Evolutionary conservation across 148 eudicot genomes (phyloP).

Genomic region (Amaranthus hypochondriacus): DNA sequence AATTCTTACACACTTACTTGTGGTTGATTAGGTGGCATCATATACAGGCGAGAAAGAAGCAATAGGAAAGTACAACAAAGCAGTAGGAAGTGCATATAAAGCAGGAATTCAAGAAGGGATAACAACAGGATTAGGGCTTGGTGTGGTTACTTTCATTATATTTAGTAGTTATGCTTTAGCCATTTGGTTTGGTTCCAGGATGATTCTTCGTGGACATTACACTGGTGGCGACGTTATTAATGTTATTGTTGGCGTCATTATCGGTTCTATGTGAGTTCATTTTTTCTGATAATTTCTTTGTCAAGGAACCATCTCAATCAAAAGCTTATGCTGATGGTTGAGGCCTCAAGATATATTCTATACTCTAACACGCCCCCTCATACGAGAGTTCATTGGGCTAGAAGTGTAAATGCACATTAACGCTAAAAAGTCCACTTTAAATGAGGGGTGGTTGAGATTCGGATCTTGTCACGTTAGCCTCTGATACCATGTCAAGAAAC

Average conservation of each 20-base stretch:
- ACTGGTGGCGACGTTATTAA: slow-evolving; percentile 53
- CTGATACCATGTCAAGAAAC: not conserved
- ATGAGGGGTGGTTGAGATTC: too few relatives aligned
- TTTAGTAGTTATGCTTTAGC: slow-evolving; percentile 51
- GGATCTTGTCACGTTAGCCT: too few relatives aligned
- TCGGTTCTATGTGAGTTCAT: slow-evolving; percentile 58
- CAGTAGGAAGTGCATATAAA: slow-evolving; percentile 40
- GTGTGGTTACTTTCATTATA: slow-evolving; percentile 31
- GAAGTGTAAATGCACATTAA: too few relatives aligned
- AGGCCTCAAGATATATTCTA: too few relatives aligned
- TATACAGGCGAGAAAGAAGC: slow-evolving; percentile 69
- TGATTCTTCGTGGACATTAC: slow-evolving; percentile 47
- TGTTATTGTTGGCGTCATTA: slow-evolving; percentile 49
- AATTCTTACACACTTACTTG: too few relatives aligned
- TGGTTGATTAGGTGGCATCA: slow-evolving; percentile 53
- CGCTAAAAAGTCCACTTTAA: too few relatives aligned
- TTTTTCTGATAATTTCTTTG: not conserved
- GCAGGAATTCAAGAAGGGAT: slow-evolving; percentile 47
- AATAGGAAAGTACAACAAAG: slow-evolving; percentile 35
- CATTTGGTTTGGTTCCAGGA: slow-evolving; percentile 62
- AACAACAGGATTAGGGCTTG: slow-evolving; percentile 48
- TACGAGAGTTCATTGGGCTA: too few relatives aligned
- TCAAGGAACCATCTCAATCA: not conserved
- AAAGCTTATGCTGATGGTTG: too few relatives aligned
- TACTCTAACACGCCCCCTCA: too few relatives aligned